Evolutionary conservation across 148 eudicot species (phyloP), one percentile per base, ranked within the genome.

Genomic region (Heliamphora exappendiculata): DNA sequence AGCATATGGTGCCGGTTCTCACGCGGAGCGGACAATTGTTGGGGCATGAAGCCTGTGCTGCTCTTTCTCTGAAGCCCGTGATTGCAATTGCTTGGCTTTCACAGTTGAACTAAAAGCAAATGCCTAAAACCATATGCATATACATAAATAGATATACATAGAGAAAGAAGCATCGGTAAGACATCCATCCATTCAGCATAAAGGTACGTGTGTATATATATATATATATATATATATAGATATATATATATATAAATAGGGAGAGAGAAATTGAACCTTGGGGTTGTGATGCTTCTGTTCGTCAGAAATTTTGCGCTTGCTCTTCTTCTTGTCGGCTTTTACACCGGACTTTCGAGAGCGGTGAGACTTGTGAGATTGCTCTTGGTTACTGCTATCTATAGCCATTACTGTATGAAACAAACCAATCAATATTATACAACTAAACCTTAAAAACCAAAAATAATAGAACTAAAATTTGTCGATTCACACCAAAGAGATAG

Each of bases 21-120:
- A 96, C 1, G 76, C 75, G 65, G 82, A 57, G n/a, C 98, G 87
- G 75, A 92, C 97, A 20, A 92, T 82, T 0, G 84, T 87, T 0
- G 97, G 97, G 24, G 92, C 65, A 73, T 94, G 98, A 76, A 94
- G 89, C 82, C 87, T 85, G 5, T 91, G 89, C 83, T 94, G 98
- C 88, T 92, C 97, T 76, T 92, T 90, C 88, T 92, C 98, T 31
- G 87, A 81, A 2, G 92, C 76, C 28, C 82, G 91, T 8, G 94
- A 80, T 33, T 89, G 91, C 79, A 91, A 73, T 12, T 90, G 81
- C 84, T 92, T 94, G 10, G 98, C 96, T 85, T 92, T 92, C 33
- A 82, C 89, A 67, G 85, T 80, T 16, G 97, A 92, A 36, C 82
- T 87, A 73, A 89, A 92, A 9, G 93, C 88, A 85, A 90, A 91